phyloP scores from a whole-genome alignment of 148 eudicot species.

The Camellia granthamiana region DNA sequence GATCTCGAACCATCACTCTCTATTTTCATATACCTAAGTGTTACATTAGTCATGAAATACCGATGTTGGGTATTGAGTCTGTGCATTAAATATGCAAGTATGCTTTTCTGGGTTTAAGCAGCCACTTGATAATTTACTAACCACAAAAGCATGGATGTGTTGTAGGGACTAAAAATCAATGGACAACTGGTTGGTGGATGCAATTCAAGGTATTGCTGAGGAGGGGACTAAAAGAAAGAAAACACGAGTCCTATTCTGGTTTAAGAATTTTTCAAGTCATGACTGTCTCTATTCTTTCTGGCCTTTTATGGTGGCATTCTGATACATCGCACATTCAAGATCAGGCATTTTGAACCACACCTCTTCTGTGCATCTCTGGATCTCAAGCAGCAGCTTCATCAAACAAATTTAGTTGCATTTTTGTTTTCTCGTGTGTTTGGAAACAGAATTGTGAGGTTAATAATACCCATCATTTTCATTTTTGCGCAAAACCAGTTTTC shows the following conservation, averaged over 20 bases:
- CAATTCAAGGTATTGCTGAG: conserved; percentile 71
- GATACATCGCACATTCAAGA: conserved; percentile 67
- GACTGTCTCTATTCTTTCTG: conserved; percentile 59
- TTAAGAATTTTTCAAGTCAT: conserved; percentile 71
- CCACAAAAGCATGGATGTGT: not conserved
- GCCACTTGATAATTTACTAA: not conserved
- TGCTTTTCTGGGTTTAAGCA: too few relatives aligned
- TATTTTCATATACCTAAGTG: not conserved
- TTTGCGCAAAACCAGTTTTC: too few relatives aligned
- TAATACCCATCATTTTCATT: too few relatives aligned
- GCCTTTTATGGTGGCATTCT: conserved; percentile 92
- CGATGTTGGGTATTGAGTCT: too few relatives aligned
- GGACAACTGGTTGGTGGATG: conserved; percentile 79
- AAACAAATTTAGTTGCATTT: not conserved
- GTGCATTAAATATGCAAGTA: too few relatives aligned
- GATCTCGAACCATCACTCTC: not conserved
- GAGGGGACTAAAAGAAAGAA: conserved; percentile 73
- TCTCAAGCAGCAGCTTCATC: not conserved
- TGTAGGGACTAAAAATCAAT: conserved; percentile 46
- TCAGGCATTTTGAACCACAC: conserved; percentile 46
- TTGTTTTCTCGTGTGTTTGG: too few relatives aligned
- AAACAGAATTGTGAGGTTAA: too few relatives aligned
- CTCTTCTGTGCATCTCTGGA: not conserved
- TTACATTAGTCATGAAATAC: conserved; percentile 3
- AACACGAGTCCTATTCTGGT: conserved; percentile 66